A percentile compares a stretch with the other conserved stretches of the same genome.
Evolutionary conservation across 495 filamentous ascomycete species (phyloP).

Genomic region (Trichoderma erinaceum): DNA sequence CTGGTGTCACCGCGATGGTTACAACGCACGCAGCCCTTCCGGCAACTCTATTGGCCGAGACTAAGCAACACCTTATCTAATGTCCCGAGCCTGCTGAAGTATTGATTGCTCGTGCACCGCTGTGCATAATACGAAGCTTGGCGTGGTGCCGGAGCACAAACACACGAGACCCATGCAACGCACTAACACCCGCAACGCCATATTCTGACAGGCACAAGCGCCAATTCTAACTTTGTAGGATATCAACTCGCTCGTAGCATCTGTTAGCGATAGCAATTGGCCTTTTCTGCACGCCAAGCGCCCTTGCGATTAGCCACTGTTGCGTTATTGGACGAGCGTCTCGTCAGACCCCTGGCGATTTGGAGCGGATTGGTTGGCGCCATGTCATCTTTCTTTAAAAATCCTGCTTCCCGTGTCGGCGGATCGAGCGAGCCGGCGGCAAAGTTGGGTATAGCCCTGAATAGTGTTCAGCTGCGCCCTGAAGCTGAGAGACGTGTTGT

Average conservation of each 20-base stretch:
- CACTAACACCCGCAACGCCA: constrained; percentile 6
- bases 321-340: background rate
- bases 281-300: constrained; percentile 1
- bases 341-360: background rate
- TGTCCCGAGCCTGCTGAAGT: background rate
- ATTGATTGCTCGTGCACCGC: background rate
- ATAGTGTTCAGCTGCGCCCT: constrained; percentile 9
- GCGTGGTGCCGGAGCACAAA: background rate
- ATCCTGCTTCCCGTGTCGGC: background rate
- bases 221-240: background rate
- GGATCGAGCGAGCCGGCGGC: constrained; percentile 10
- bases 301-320: background rate
- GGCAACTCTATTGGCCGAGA: background rate
- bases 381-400: background rate
- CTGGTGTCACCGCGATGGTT: background rate
- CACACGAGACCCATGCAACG: background rate
- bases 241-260: background rate
- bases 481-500: constrained; percentile 2
- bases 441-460: background rate
- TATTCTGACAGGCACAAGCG: background rate
- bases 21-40: background rate
- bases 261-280: background rate
- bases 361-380: background rate
- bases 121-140: constrained; percentile 6
- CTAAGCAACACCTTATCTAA: background rate